Conservation (phyloP, 106 monocot genomes). For the Narthecium ossifragum region DNA sequence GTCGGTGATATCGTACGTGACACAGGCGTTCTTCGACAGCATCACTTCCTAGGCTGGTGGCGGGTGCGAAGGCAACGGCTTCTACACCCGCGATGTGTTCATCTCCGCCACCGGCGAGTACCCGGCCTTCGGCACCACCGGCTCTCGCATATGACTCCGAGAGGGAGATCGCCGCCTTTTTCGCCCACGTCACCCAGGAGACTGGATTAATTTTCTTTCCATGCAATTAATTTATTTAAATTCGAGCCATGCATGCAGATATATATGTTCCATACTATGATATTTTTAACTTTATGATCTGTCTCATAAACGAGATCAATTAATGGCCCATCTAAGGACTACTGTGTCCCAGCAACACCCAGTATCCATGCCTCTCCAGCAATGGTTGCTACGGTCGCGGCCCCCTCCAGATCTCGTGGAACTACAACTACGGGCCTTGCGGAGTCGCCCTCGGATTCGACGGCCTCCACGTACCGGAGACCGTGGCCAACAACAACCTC, state of each 20-base stretch:
- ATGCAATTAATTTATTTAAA: neutral
- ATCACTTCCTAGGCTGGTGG: constrained; percentile 24
- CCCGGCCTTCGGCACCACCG: constrained; percentile 22
- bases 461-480: constrained; percentile 38
- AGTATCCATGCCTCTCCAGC: constrained; percentile 31
- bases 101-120: constrained; percentile 16
- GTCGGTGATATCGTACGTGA: constrained; percentile 36
- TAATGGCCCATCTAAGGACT: constrained; percentile 24
- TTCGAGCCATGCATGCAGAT: neutral
- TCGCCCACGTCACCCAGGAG: constrained; percentile 49
- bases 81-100: constrained; percentile 40
- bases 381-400: constrained; percentile 59
- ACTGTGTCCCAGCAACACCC: constrained; percentile 25
- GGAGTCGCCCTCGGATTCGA: constrained; percentile 52
- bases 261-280: no score
- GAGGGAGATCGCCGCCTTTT: constrained; percentile 53
- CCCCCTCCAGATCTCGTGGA: constrained; percentile 61
- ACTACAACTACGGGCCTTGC: constrained; percentile 62
- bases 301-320: constrained; percentile 33
- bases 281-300: no score
- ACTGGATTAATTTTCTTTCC: constrained; percentile 8
- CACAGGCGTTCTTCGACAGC: constrained; percentile 38
- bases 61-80: constrained; percentile 27
- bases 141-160: constrained; percentile 28
- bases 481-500: constrained; percentile 21